Percentiles rank a stretch among this genome's conserved stretches.
These are phyloP conservation scores for Salvia sclarea DNA, from an alignment of 305 asterid species.

Conservation along the genomic window DNA sequence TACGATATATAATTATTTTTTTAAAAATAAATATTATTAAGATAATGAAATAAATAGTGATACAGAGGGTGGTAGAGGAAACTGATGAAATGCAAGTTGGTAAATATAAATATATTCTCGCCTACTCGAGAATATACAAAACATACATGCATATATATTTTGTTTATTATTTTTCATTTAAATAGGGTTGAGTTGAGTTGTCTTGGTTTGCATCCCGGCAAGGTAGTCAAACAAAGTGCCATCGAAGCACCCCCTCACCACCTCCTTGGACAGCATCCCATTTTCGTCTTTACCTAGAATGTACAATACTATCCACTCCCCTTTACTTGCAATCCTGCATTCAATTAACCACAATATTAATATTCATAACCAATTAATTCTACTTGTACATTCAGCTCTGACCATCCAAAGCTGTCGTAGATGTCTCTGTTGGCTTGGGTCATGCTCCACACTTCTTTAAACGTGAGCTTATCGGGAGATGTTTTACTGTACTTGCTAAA, in stretches of 20 bases:
- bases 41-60: no score
- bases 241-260: slow-evolving; percentile 64
- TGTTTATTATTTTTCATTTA: no score
- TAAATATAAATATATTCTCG: no score
- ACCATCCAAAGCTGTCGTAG: slow-evolving; percentile 58
- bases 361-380: no score
- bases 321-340: slow-evolving; percentile 55
- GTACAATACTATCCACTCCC: slow-evolving; percentile 61
- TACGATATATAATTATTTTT: no score
- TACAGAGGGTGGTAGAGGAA: no score
- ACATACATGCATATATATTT: no score
- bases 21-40: no score
- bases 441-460: slow-evolving; percentile 65
- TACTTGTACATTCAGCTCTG: neutral
- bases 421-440: slow-evolving; percentile 56
- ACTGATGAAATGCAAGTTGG: no score
- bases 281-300: slow-evolving; percentile 64
- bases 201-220: slow-evolving; percentile 49
- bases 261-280: slow-evolving; percentile 70
- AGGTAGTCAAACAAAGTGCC: slow-evolving; percentile 78
- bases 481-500: slow-evolving; percentile 71
- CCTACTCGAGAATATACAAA: no score
- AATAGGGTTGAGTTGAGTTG: no score
- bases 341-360: no score
- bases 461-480: slow-evolving; percentile 61